Evolutionary conservation across 768 basidiomycete genomes (phyloP).

Genomic region (Tylopilus intermedius): DNA sequence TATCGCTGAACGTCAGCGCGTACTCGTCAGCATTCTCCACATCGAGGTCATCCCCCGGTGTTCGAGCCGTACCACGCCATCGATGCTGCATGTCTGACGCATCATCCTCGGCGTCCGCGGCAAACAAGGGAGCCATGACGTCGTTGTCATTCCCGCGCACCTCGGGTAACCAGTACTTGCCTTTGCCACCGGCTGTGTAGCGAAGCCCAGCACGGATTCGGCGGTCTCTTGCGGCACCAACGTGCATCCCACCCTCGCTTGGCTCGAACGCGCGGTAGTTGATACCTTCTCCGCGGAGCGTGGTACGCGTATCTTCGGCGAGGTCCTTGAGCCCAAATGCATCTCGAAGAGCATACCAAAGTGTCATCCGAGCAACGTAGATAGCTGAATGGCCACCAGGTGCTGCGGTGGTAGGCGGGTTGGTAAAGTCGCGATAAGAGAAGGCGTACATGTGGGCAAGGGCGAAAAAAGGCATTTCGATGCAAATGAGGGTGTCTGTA

Average conservation of each 20-base stretch:
- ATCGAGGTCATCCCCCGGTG: conserved; percentile 29
- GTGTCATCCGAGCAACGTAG: conserved; percentile 85
- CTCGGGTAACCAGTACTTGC: conserved; percentile 94
- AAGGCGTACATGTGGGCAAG: conserved; percentile 95
- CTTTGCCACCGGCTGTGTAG: conserved; percentile 84
- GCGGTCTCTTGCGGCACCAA: conserved; percentile 78
- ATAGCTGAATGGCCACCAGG: conserved; percentile 26
- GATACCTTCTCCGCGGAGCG: conserved; percentile 84
- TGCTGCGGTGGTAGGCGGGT: conserved; percentile 43
- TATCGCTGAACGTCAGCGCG: conserved; percentile 24
- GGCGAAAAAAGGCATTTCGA: conserved; percentile 98
- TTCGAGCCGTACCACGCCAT: conserved; percentile 11
- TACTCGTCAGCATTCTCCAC: conserved; percentile 33
- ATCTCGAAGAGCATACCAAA: conserved; percentile 83
- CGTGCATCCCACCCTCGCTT: conserved; percentile 87
- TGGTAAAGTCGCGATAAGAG: conserved; percentile 72
- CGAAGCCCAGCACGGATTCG: conserved; percentile 89
- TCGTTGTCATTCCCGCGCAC: conserved; percentile 44
- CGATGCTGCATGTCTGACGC: conserved; percentile 48
- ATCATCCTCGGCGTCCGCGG: conserved; percentile 53
- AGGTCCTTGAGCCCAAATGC: conserved; percentile 86
- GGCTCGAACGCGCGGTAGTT: conserved; percentile 97
- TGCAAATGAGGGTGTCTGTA: conserved; percentile 86
- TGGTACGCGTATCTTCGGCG: conserved; percentile 75
- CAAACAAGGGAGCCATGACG: conserved; percentile 71